Evolutionary conservation across 805 yeast genomes (phyloP), one percentile per base, ranked within the genome.

Genomic region (Starmerella davenportii): DNA sequence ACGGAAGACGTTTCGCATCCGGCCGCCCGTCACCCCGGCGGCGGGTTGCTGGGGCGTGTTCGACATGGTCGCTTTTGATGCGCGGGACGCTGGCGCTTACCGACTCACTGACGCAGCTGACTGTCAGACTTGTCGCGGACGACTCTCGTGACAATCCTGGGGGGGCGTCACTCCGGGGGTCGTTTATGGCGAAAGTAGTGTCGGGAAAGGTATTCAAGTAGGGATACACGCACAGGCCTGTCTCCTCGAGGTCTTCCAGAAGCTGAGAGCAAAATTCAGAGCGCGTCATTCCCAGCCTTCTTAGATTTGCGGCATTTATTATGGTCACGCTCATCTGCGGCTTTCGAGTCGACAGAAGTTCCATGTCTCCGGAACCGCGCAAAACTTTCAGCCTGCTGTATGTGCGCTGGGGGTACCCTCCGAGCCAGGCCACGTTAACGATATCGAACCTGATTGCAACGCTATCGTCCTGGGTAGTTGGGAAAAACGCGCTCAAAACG

Each of bases 201-300:
- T n/a, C n/a, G n/a, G n/a, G n/a, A n/a, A n/a, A n/a, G n/a, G n/a
- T n/a, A n/a, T n/a, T n/a, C n/a, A n/a, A n/a, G 20, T 38, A 45
- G 4, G 42, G 41, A 20, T 2, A 5, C 1, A 45, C 28, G 15
- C 31, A 30, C 9, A 41, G 21, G 7, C 39, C 37, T 5, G 34
- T 36, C 17, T 38, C 32, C 19, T 31, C 23, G 7, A 45, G 40
- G 31, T 41, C 48, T 15, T 11, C 24, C 8, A 46, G 31, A 2
- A 46, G 34, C 17, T 36, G 39, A 4, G 16, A 16, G 21, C 38
- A 38, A 32, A 46, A 43, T 4, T 30, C 36, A 7, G 28, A 35
- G 38, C 38, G 25, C 11, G 37, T 4, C 8, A 36, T 9, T 7
- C 37, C 36, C 13, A 38, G 30, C 2, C 5, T 13, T 15, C 4